Percentiles rank a stretch among this genome's conserved stretches.
These are phyloP conservation scores for Tetrahymena malaccensis DNA, from an alignment of 73 alveolate genomes.

Conservation along the genomic window DNA sequence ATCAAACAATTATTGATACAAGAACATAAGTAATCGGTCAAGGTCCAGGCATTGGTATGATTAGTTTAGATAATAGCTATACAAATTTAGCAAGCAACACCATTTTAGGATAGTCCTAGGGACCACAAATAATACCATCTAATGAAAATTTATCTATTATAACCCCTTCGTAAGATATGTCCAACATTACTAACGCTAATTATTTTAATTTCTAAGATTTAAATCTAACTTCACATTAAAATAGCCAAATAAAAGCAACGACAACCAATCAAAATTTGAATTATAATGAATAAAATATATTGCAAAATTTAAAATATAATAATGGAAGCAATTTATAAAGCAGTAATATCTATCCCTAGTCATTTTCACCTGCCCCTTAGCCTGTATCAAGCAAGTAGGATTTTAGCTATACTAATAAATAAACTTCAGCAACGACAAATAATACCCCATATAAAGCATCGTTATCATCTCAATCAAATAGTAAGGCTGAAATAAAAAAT, in stretches of 20 bases:
- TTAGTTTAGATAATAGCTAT: neutral
- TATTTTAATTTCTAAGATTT: neutral
- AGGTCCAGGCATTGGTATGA: neutral
- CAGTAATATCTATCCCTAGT: neutral
- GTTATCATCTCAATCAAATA: neutral
- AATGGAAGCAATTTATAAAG: neutral
- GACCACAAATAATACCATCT: neutral
- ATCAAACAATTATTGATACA: neutral
- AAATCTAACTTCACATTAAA: neutral
- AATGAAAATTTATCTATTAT: neutral
- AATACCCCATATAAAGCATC: neutral
- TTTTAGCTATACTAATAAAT: neutral
- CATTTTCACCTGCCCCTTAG: neutral
- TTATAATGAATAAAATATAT: neutral
- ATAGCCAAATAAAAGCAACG: neutral
- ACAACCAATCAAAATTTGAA: neutral
- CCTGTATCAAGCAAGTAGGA: neutral
- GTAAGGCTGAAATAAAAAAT: neutral
- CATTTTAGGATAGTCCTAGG: neutral
- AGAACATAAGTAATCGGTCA: neutral
- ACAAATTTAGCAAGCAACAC: neutral
- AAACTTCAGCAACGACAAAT: neutral
- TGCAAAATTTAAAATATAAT: neutral
- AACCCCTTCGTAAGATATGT: neutral
- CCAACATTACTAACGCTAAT: neutral